Evolutionary conservation across 768 basidiomycete species (phyloP), one percentile per base, ranked within the genome.

Genomic region (Inosperma sp.): DNA sequence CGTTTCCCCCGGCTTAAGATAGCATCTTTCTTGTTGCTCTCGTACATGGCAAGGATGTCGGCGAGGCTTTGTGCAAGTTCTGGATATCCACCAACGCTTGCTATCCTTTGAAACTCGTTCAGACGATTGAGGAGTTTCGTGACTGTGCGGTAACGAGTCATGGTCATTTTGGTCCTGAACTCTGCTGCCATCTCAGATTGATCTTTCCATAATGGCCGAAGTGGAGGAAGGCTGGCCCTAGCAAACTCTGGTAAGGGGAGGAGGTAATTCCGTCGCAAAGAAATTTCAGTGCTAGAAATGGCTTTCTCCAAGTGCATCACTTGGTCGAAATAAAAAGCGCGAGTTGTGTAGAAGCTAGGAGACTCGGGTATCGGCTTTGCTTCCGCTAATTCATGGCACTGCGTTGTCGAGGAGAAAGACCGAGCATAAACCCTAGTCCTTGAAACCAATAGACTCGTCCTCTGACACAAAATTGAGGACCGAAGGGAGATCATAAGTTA

Each of bases 331-430:
- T 83, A 93, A 19, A 72, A 71, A 1, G 87, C 72, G 27, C 85
- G 82, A 13, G 84, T 85, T 14, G 93, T 91, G 72, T 89, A 96
- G 71, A 93, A 94, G 41, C 80, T 81, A 17, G 90, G 81, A 7
- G 89, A 86, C 16, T 75, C 67, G 0, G 90, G 90, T 49, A 65
- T 55, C 10, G 62, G 56, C 52, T 65, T 66, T 8, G 43, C 35
- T 7, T 47, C 42, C 31, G 47, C 25, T 30, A 49, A 56, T 39
- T 57, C 56, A 42, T 53, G 42, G 30, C 36, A 54, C 22, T 45
- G 54, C 10, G 48, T 43, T 13, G 58, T 52, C 2, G 51, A 36
- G 7, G 57, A 47, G 49, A 60, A 61, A 2, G 49, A 5, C 17
- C 59, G 48, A 14, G 26, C 39, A n/a, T 49, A 51, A n/a, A 52